Conservation (phyloP, 2,329 filamentous ascomycete species). For the Parastagonospora nodorum region DNA sequence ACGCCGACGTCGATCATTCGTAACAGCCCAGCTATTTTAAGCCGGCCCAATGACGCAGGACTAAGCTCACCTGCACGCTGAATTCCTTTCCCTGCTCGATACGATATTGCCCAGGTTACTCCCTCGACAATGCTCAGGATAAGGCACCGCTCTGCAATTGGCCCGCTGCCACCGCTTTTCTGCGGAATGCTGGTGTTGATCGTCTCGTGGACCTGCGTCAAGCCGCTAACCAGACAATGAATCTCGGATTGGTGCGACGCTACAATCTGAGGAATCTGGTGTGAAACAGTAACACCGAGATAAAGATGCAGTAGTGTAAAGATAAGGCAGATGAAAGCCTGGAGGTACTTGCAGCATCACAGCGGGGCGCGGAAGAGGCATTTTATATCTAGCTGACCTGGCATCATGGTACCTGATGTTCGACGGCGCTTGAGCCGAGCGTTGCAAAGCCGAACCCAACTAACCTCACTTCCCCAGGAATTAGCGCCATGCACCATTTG, state of each 20-base stretch:
- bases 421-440: too few relatives aligned
- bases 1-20: background rate
- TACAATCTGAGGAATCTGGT: slow-evolving; percentile 14
- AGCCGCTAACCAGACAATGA: slow-evolving; percentile 10
- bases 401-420: slow-evolving; percentile 3
- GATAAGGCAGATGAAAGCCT: slow-evolving; percentile 4
- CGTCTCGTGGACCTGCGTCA: slow-evolving; percentile 7
- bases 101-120: background rate
- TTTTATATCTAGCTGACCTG: background rate
- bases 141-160: slow-evolving; percentile 36
- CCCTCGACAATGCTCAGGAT: slow-evolving; percentile 15
- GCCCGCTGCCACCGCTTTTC: slow-evolving; percentile 38
- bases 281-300: slow-evolving; percentile 14
- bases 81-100: background rate
- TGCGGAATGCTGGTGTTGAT: slow-evolving; percentile 9
- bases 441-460: too few relatives aligned
- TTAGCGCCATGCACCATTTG: background rate
- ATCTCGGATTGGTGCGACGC: slow-evolving; percentile 18
- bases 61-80: slow-evolving; percentile 29
- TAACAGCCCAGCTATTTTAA: slow-evolving; percentile 18
- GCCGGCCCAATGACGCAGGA: slow-evolving; percentile 19
- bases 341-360: background rate
- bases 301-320: background rate
- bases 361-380: too few relatives aligned
- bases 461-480: slow-evolving; percentile 20